phyloP scores from a whole-genome alignment of 805 yeast species.

The Ogataea paraovalis region DNA sequence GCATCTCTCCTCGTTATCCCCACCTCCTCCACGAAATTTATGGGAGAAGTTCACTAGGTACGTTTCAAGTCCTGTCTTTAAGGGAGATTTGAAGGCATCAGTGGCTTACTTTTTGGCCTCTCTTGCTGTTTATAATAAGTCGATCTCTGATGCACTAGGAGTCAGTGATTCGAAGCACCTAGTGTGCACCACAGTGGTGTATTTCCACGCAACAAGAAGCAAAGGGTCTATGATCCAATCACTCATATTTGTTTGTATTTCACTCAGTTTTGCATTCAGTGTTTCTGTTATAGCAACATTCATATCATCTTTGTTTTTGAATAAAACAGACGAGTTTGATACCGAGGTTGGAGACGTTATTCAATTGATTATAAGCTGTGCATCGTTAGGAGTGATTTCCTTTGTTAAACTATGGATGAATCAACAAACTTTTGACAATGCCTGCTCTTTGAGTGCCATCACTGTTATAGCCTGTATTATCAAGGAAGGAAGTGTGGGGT shows the following conservation, averaged over 20 bases:
- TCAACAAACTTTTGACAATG: constrained; percentile 71
- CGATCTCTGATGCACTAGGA: constrained; percentile 52
- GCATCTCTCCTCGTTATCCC: not conserved
- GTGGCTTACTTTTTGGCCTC: constrained; percentile 75
- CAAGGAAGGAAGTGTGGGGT: constrained; percentile 66
- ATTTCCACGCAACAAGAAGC: constrained; percentile 78
- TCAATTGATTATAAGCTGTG: constrained; percentile 50
- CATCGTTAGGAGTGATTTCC: constrained; percentile 63
- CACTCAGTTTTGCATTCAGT: constrained; percentile 50
- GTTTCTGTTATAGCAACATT: constrained; percentile 53
- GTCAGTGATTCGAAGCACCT: constrained; percentile 72
- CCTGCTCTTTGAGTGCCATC: constrained; percentile 73
- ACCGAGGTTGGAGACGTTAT: constrained; percentile 48
- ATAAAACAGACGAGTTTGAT: constrained; percentile 33
- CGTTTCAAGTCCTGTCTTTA: constrained; percentile 3
- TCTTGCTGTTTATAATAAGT: constrained; percentile 58
- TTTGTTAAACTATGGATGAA: constrained; percentile 64
- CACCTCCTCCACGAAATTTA: not conserved
- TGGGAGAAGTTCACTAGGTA: not conserved
- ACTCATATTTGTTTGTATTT: constrained; percentile 51
- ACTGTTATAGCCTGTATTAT: constrained; percentile 66
- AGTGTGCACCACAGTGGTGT: constrained; percentile 78
- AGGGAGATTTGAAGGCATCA: constrained; percentile 56
- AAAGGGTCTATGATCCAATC: constrained; percentile 81
- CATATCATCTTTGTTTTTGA: constrained; percentile 39